These are phyloP conservation scores for Rhizopus stolonifer DNA, from an alignment of 371 early-diverging fungal species.

Conservation along the genomic window DNA sequence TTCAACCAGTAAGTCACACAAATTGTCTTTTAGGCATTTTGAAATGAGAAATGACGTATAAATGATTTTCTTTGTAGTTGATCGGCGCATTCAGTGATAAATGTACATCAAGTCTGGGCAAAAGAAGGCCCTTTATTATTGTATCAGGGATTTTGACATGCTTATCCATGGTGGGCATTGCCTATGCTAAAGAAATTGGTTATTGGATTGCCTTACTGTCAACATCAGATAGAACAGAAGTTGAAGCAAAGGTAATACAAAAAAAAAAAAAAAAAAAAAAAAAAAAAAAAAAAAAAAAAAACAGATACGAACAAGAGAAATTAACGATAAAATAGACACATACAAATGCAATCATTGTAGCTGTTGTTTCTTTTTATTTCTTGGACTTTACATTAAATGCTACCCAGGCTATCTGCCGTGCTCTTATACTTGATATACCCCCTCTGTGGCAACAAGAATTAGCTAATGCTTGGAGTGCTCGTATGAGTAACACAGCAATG, in stretches of 20 bases:
- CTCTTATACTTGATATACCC: constrained; percentile 69
- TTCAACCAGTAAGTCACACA: constrained; percentile 31
- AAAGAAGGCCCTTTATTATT: constrained; percentile 57
- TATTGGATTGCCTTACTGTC: constrained; percentile 15
- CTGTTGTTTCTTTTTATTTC: constrained; percentile 67
- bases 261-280: no score
- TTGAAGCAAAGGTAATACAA: no score
- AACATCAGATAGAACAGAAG: no score
- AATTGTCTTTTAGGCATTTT: no score
- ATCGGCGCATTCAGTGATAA: constrained; percentile 64
- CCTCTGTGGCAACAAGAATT: constrained; percentile 63
- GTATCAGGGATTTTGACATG: constrained; percentile 55
- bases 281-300: no score
- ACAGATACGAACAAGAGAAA: no score
- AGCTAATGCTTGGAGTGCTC: constrained; percentile 68
- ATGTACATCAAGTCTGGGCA: constrained; percentile 51
- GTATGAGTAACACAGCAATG: constrained; percentile 68
- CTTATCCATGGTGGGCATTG: constrained; percentile 61
- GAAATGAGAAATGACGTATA: background rate
- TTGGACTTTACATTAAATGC: constrained; percentile 78
- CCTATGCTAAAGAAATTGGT: constrained; percentile 62
- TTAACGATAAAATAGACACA: no score
- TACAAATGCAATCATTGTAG: constrained; percentile 44
- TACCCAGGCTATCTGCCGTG: constrained; percentile 62
- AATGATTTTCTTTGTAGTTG: constrained; percentile 32